These are phyloP conservation scores for Hypoxylon subgilvum DNA, from an alignment of 495 filamentous ascomycete species.

Conservation along the genomic window DNA sequence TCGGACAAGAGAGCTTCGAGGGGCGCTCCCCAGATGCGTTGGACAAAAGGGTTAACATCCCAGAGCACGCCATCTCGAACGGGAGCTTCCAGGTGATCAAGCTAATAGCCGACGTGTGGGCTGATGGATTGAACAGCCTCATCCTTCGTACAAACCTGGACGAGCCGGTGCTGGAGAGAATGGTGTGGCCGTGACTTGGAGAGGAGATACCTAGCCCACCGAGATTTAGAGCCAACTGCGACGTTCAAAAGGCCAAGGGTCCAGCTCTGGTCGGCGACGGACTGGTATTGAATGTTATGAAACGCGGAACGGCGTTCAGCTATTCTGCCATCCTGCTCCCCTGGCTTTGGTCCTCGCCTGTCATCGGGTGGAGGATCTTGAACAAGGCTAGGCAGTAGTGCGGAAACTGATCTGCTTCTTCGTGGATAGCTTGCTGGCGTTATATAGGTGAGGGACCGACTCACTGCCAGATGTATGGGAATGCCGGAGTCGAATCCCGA, in stretches of 20 bases:
- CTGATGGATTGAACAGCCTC: slow-evolving; percentile 3
- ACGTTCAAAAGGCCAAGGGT: neutral
- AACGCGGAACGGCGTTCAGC: neutral
- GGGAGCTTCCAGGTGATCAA: neutral
- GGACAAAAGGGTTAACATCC: slow-evolving; percentile 3
- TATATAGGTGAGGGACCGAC: neutral
- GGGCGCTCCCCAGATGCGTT: neutral
- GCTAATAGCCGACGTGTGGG: slow-evolving; percentile 4
- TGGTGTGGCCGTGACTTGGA: neutral
- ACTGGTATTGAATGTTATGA: neutral
- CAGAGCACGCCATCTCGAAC: neutral
- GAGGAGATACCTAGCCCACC: neutral
- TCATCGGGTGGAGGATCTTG: slow-evolving; percentile 9
- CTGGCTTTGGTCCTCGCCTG: slow-evolving; percentile 5
- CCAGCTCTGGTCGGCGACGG: slow-evolving; percentile 1
- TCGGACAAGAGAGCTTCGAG: neutral
- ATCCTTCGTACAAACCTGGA: neutral
- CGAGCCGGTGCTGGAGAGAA: neutral
- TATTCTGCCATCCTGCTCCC: slow-evolving; percentile 3
- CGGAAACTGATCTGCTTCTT: neutral
- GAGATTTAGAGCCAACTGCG: neutral
- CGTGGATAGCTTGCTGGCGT: neutral
- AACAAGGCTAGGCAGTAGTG: neutral
- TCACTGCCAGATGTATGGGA: neutral
- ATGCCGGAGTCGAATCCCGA: slow-evolving; percentile 2